phyloP scores from a whole-genome alignment of 495 filamentous ascomycete genomes.

The Peziza echinospora region DNA sequence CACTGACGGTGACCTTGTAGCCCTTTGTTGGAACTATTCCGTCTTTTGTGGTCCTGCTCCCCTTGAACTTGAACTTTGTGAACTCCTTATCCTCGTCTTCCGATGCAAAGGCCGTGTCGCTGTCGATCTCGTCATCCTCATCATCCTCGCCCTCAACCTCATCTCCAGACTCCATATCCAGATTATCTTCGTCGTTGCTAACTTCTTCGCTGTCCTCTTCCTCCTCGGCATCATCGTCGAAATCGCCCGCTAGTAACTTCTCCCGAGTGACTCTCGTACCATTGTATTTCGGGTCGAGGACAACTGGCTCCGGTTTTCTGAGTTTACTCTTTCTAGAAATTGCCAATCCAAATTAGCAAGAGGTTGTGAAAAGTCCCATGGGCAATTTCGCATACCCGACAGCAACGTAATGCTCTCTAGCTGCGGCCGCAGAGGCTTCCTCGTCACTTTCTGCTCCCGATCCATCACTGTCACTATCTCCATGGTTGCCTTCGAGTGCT shows the following conservation, averaged over 20 bases:
- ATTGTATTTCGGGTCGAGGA: conserved; percentile 59
- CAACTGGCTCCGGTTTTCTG: conserved; percentile 42
- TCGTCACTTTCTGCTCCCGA: conserved; percentile 12
- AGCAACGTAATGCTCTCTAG: conserved; percentile 62
- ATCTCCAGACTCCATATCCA: conserved; percentile 20
- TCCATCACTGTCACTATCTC: conserved; percentile 32
- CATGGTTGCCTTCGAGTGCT: conserved; percentile 30
- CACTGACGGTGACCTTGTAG: conserved; percentile 24
- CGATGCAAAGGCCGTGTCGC: conserved; percentile 34
- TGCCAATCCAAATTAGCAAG: no score
- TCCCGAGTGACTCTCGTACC: conserved; percentile 60
- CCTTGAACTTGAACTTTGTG: conserved; percentile 30
- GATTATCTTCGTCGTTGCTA: conserved; percentile 23
- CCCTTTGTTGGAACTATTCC: conserved; percentile 11
- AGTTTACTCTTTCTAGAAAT: conserved; percentile 61
- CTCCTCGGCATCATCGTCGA: conserved; percentile 15
- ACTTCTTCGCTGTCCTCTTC: conserved; percentile 17
- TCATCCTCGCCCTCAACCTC: conserved; percentile 21
- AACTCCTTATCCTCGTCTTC: conserved; percentile 38
- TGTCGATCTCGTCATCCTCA: conserved; percentile 36
- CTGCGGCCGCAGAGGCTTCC: conserved; percentile 28
- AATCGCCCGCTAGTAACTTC: conserved; percentile 31
- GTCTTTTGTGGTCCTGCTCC: conserved; percentile 26
- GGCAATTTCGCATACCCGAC: conserved; percentile 37
- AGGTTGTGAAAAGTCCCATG: conserved; percentile 4